Base-by-base conservation (phyloP, 768 basidiomycete species). In the Leucosporidium yakuticum region DNA sequence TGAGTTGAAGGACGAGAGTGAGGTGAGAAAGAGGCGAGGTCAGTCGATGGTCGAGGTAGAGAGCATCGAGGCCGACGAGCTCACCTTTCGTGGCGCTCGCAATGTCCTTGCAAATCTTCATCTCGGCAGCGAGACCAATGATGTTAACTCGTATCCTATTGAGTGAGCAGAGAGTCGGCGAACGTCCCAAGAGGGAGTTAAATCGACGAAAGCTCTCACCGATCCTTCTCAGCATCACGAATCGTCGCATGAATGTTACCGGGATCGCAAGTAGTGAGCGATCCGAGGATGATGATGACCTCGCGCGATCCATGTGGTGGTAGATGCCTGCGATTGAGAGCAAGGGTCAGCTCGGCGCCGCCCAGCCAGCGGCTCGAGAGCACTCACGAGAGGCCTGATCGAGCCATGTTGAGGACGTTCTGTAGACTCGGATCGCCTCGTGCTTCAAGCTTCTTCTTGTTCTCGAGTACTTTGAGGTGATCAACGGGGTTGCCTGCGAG, bases 321-420 rank as follows among this genome's bases (percentile, higher is more conserved):
- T n/a, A 99, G 84, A 77, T 99, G 96, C 74, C 96, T 98, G 73
- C 3, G 64, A 23, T 21, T n/a, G 47, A 58, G 62, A 68, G 59
- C 63, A 60, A 32, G 54, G 25, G 62, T 49, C 47, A 59, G 34
- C 39, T 34, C n/a, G 21, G 25, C 44, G 51, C 11, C 12, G 7
- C 12, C 23, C 19, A 61, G 50, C 21, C 12, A 25, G n/a, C 53
- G n/a, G 9, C 20, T 34, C 55, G 59, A 25, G 21, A 25, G 5
- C 12, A 54, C 80, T 64, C 75, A 93, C 95, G 85, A 88, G 89
- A 99, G 95, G 72, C 86, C 93, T 67, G 87, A 88, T 69, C 87
- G 85, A 7, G 95, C 95, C 88, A 98, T 95, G 70, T 96, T 90
- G n/a, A 99, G 86, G 0, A 93, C 88, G 76, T 99, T 99, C 79